A percentile compares a stretch with the other conserved stretches of the same genome.
Conservation (phyloP, 495 filamentous ascomycete species). For the Hypoxylon crocopeplum region DNA sequence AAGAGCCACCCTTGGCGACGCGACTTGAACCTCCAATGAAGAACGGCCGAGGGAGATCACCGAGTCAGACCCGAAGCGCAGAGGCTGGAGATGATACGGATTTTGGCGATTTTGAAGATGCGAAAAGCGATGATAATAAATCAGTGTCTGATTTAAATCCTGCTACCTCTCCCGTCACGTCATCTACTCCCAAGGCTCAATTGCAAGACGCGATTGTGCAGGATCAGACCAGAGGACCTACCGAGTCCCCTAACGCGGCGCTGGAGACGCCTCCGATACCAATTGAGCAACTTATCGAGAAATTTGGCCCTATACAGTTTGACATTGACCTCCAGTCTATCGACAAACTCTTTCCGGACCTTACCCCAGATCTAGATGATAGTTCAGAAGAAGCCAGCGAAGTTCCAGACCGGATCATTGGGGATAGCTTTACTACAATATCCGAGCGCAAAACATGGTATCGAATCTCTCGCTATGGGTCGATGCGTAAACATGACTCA, state of each 20-base stretch:
- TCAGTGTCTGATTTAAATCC: conserved; percentile 18
- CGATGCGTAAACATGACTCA: conserved; percentile 60
- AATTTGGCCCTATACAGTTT: conserved; percentile 44
- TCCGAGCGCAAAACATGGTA: conserved; percentile 70
- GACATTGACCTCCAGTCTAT: conserved; percentile 50
- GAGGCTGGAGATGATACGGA: conserved; percentile 46
- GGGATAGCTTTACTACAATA: conserved; percentile 56
- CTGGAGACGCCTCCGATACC: not conserved
- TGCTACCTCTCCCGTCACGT: conserved; percentile 4
- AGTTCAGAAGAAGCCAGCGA: conserved; percentile 14
- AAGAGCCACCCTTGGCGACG: conserved; percentile 37
- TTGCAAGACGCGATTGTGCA: not conserved
- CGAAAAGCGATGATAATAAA: conserved; percentile 40
- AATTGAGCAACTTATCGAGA: conserved; percentile 30
- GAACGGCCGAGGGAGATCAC: conserved; percentile 9
- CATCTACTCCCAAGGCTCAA: conserved; percentile 26
- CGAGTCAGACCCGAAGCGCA: conserved; percentile 10
- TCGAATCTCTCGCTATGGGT: conserved; percentile 63
- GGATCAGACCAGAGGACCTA: not conserved
- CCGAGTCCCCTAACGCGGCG: not conserved
- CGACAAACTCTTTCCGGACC: conserved; percentile 51
- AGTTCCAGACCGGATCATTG: conserved; percentile 47
- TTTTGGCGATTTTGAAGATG: conserved; percentile 62
- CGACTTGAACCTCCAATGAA: conserved; percentile 24
- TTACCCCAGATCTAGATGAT: conserved; percentile 1